Evolutionary conservation across 768 basidiomycete genomes (phyloP).

Genomic region (Mycena rebaudengoi): DNA sequence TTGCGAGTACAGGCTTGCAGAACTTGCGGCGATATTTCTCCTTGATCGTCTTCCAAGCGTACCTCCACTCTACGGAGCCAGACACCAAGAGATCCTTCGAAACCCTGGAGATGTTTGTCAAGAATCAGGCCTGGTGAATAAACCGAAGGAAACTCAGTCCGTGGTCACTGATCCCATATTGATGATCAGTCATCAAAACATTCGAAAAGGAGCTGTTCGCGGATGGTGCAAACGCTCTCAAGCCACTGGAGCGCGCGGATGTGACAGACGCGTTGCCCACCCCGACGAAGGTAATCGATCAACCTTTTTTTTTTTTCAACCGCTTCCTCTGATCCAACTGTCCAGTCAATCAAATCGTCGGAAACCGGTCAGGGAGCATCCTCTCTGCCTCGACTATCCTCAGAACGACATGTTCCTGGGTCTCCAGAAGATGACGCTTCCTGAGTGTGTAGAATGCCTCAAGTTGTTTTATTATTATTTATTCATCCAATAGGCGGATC

Average conservation of each 20-base stretch:
- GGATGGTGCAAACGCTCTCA: constrained; percentile 81
- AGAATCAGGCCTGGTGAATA: constrained; percentile 80
- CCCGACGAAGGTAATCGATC: too few relatives aligned
- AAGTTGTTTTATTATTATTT: too few relatives aligned
- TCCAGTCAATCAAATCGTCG: constrained; percentile 86
- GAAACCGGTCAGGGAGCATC: constrained; percentile 84
- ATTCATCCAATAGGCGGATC: constrained; percentile 65
- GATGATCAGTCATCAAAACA: constrained; percentile 82
- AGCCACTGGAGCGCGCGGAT: constrained; percentile 81
- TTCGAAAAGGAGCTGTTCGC: constrained; percentile 89
- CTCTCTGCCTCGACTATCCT: constrained; percentile 92
- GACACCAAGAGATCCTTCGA: constrained; percentile 82
- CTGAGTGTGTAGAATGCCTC: constrained; percentile 82
- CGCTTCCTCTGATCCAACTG: too few relatives aligned
- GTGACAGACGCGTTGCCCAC: constrained; percentile 72
- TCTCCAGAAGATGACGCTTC: constrained; percentile 94
- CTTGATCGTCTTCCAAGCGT: constrained; percentile 89
- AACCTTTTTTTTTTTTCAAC: too few relatives aligned
- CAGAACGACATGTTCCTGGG: constrained; percentile 94
- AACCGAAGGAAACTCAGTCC: neutral
- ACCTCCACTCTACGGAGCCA: constrained; percentile 81
- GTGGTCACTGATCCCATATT: neutral
- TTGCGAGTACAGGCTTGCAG: constrained; percentile 73
- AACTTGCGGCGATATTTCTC: constrained; percentile 87
- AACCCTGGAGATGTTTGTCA: constrained; percentile 84